A percentile compares a stretch with the other conserved stretches of the same genome.
phyloP scores from a whole-genome alignment of 768 basidiomycete genomes.

The Daedalea quercina region DNA sequence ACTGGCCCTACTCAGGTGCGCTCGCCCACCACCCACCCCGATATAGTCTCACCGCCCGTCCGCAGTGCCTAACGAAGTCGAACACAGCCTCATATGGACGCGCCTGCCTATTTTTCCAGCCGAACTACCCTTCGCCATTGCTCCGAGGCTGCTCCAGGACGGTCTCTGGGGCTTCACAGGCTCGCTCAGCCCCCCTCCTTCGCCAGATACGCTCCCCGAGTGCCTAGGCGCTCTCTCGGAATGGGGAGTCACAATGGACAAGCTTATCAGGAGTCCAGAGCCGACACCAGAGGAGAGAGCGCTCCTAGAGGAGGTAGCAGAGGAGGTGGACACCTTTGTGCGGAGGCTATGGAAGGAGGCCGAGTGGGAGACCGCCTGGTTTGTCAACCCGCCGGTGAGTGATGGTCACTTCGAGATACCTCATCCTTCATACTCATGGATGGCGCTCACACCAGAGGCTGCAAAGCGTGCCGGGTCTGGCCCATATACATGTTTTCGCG shows the following conservation, averaged over 20 bases:
- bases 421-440: no score
- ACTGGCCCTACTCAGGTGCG: slow-evolving; percentile 85
- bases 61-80: slow-evolving; percentile 61
- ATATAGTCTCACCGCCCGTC: not conserved
- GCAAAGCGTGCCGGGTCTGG: slow-evolving; percentile 75
- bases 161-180: slow-evolving; percentile 85
- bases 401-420: no score
- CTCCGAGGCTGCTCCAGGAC: slow-evolving; percentile 58
- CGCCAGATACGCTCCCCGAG: slow-evolving; percentile 48
- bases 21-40: not conserved
- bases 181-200: slow-evolving; percentile 40
- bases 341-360: slow-evolving; percentile 57
- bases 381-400: slow-evolving; percentile 80
- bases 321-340: slow-evolving; percentile 59
- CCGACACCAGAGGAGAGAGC: slow-evolving; percentile 48
- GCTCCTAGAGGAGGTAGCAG: slow-evolving; percentile 43
- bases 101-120: slow-evolving; percentile 64
- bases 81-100: slow-evolving; percentile 77
- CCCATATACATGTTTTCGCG: slow-evolving; percentile 87
- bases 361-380: slow-evolving; percentile 91
- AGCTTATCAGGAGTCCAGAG: slow-evolving; percentile 44
- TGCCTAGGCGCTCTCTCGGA: slow-evolving; percentile 60
- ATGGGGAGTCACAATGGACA: slow-evolving; percentile 64
- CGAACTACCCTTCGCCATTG: slow-evolving; percentile 42
- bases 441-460: no score